phyloP scores from a whole-genome alignment of 768 basidiomycete species.

The Collybiopsis luxurians region DNA sequence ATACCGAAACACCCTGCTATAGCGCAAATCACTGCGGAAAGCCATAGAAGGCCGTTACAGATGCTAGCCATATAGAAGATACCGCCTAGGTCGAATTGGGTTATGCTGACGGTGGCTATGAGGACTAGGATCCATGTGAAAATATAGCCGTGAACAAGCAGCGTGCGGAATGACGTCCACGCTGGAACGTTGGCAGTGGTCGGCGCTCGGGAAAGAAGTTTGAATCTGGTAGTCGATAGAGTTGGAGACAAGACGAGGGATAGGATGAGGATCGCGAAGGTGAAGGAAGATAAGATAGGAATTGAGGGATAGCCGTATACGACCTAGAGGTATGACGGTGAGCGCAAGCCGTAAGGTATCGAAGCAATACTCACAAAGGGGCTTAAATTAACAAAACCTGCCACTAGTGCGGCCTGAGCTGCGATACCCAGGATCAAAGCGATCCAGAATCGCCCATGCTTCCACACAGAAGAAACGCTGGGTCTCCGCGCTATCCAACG shows the following conservation, averaged over 20 bases:
- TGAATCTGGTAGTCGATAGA: conserved; percentile 26
- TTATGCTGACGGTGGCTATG: conserved; percentile 43
- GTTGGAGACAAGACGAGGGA: conserved; percentile 40
- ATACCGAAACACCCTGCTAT: conserved; percentile 30
- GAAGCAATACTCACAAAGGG: conserved; percentile 51
- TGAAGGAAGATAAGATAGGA: conserved; percentile 47
- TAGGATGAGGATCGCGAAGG: conserved; percentile 47
- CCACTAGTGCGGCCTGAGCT: conserved; percentile 46
- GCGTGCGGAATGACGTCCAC: conserved; percentile 46
- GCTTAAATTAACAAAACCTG: conserved; percentile 53
- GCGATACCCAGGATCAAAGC: conserved; percentile 44
- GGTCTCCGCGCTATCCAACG: conserved; percentile 16
- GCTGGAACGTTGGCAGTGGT: conserved; percentile 20
- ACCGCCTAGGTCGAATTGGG: conserved; percentile 42
- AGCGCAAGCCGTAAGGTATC: not conserved
- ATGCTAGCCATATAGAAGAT: conserved; percentile 51
- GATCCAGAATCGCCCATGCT: conserved; percentile 63
- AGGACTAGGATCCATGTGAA: conserved; percentile 61
- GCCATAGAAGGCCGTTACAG: conserved; percentile 47
- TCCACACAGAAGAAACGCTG: conserved; percentile 31
- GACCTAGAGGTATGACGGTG: conserved; percentile 35
- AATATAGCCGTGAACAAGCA: conserved; percentile 51
- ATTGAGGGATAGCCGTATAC: conserved; percentile 56
- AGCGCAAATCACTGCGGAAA: conserved; percentile 36
- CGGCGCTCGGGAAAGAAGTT: conserved; percentile 19